These are phyloP conservation scores for Saprolegnia diclina DNA, from an alignment of 352 stramenopile species.

Conservation along the genomic window DNA sequence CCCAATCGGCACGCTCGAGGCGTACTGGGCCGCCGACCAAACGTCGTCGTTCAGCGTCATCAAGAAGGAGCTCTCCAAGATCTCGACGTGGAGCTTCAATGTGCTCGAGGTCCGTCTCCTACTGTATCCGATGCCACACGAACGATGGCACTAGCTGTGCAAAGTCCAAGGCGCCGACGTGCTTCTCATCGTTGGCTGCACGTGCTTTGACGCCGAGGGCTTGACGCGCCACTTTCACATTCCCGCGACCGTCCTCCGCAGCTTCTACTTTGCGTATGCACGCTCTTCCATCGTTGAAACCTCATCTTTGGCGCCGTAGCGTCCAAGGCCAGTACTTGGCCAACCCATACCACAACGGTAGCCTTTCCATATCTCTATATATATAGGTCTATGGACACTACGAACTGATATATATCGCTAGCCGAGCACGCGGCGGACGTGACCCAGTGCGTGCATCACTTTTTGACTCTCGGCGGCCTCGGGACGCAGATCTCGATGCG, in stretches of 20 bases:
- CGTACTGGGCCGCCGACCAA: constrained; percentile 13
- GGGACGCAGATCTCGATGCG: constrained; percentile 50
- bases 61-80: constrained; percentile 46
- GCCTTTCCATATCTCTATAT: background rate
- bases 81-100: constrained; percentile 66
- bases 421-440: constrained; percentile 81
- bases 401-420: constrained; percentile 25
- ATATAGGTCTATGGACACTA: background rate
- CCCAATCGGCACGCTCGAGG: constrained; percentile 10
- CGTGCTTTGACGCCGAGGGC: constrained; percentile 66
- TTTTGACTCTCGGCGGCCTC: constrained; percentile 47
- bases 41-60: constrained; percentile 35
- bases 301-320: constrained; percentile 23
- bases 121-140: background rate
- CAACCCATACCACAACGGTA: constrained; percentile 84
- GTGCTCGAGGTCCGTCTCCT: constrained; percentile 44
- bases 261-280: constrained; percentile 60
- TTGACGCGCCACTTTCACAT: constrained; percentile 57
- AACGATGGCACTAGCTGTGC: constrained; percentile 30
- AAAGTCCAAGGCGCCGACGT: constrained; percentile 34
- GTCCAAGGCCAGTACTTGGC: constrained; percentile 44
- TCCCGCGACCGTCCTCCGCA: constrained; percentile 43
- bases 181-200: constrained; percentile 67
- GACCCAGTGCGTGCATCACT: constrained; percentile 65
- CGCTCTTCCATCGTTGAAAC: background rate